These are phyloP conservation scores for Chrysanthemum seticuspe DNA, from an alignment of 129 eudicot genomes.

Conservation along the genomic window DNA sequence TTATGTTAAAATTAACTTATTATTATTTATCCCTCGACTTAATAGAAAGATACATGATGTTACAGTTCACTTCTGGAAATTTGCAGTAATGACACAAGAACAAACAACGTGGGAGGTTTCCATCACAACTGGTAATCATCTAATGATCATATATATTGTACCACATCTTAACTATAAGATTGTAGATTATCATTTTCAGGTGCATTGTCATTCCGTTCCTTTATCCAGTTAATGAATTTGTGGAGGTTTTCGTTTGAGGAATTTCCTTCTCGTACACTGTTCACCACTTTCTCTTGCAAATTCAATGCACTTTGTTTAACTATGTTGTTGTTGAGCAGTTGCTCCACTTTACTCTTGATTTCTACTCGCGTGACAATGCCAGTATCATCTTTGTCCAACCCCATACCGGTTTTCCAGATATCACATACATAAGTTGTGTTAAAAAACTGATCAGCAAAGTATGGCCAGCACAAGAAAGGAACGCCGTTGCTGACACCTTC, in stretches of 20 bases:
- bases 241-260: conserved; percentile 39
- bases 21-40: too few species aligned
- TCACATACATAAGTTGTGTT: conserved; percentile 53
- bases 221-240: conserved; percentile 43
- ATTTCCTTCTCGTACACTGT: conserved; percentile 25
- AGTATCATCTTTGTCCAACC: conserved; percentile 38
- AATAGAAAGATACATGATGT: too few species aligned
- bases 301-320: conserved; percentile 35
- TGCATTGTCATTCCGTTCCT: conserved; percentile 12
- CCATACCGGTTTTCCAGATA: conserved; percentile 56
- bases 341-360: conserved; percentile 50
- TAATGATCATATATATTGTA: not conserved
- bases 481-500: conserved; percentile 64
- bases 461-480: conserved; percentile 77
- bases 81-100: too few species aligned
- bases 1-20: too few species aligned
- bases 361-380: conserved; percentile 46
- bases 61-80: too few species aligned
- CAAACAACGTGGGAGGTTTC: too few species aligned
- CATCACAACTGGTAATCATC: too few species aligned
- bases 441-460: conserved; percentile 60
- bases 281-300: conserved; percentile 25
- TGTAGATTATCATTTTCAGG: not conserved
- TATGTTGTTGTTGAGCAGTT: conserved; percentile 30
- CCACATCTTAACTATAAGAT: not conserved